Evolutionary conservation across 1,284 basidiomycete species (phyloP).

Genomic region (Phellinidium pouzarii): DNA sequence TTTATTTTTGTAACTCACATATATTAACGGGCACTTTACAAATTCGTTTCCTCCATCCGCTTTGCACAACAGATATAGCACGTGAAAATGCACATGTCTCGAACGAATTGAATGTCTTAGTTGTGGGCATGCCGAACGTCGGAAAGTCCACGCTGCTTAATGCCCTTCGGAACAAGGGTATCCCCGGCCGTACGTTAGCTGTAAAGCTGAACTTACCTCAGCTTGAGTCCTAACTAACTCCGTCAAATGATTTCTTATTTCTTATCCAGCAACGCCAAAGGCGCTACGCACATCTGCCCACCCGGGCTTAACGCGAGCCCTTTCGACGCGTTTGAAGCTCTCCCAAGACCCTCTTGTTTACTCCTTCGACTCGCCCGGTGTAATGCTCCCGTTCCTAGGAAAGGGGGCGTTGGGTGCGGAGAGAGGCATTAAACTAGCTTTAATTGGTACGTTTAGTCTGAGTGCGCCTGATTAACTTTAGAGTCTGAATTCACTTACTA

Average conservation of each 20-base stretch:
- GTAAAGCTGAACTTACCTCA: not conserved
- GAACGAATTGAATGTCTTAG: constrained; percentile 78
- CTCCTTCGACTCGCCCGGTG: constrained; percentile 93
- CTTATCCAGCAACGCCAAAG: constrained; percentile 56
- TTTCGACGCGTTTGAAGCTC: constrained; percentile 81
- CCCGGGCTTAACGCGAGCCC: constrained; percentile 80
- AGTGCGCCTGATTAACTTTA: constrained; percentile 26
- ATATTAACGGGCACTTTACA: constrained; percentile 1
- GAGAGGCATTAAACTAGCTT: constrained; percentile 85
- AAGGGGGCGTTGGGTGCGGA: constrained; percentile 80
- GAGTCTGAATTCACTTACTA: constrained; percentile 5
- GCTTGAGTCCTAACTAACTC: not conserved
- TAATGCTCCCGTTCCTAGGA: constrained; percentile 97
- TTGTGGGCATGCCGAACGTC: constrained; percentile 98
- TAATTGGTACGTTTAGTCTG: constrained; percentile 62
- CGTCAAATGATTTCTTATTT: not conserved
- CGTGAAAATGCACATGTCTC: constrained; percentile 52
- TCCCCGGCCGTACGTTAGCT: constrained; percentile 79
- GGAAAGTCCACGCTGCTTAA: constrained; percentile 96
- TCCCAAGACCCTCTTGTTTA: constrained; percentile 79
- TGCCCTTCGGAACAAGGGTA: constrained; percentile 82
- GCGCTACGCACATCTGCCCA: constrained; percentile 85
- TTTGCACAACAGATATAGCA: constrained; percentile 50
- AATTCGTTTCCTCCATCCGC: constrained; percentile 7
- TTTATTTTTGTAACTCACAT: not conserved